Evolutionary conservation across 129 eudicot genomes (phyloP), one percentile per base, ranked within the genome.

Genomic region (Lactuca saligna): DNA sequence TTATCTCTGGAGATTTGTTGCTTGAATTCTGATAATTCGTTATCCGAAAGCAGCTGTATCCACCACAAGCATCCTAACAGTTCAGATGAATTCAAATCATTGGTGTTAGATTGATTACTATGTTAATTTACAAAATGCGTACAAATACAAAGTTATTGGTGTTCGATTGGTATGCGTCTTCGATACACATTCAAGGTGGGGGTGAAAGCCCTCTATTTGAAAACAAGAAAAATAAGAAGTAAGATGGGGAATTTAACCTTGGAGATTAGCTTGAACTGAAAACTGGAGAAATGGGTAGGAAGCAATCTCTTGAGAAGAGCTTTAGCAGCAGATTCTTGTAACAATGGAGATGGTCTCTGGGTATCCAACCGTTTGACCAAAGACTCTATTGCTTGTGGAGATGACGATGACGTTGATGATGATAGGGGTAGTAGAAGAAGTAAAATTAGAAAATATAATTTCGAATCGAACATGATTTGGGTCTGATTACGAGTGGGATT

Each of bases 21-120:
- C 81, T 84, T 55, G 87, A 80, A 57, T 81, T 82, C 72, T 79
- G 58, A 83, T 80, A 79, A 75, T 86, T 88, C 74, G 78, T 87
- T 68, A 92, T 81, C 85, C 85, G 69, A 74, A 92, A 92, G 95
- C 98, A 92, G 76, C 95, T 92, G 15, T 61, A 44, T 65, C 95
- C 96, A 76, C 89, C 96, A 79, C 98, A 92, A 66, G 61, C 85
- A 80, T 81, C 96, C 98, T 92, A 72, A 46, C 17, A 72, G 65
- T 61, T 65, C 41, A 50, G 60, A 39, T 7, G 6, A 51, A 33
- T 61, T 29, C n/a, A 33, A 65, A 32, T n/a, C 41, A 13, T 8
- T 14, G 16, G 7, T 37, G 34, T 53, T 37, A 49, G 29, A 41
- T 31, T 13, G 44, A 70, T 57, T n/a, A 46, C 51, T n/a, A 59